These are phyloP conservation scores for Chloris gayana DNA, from an alignment of 176 grass and related monocot species.

Conservation along the genomic window DNA sequence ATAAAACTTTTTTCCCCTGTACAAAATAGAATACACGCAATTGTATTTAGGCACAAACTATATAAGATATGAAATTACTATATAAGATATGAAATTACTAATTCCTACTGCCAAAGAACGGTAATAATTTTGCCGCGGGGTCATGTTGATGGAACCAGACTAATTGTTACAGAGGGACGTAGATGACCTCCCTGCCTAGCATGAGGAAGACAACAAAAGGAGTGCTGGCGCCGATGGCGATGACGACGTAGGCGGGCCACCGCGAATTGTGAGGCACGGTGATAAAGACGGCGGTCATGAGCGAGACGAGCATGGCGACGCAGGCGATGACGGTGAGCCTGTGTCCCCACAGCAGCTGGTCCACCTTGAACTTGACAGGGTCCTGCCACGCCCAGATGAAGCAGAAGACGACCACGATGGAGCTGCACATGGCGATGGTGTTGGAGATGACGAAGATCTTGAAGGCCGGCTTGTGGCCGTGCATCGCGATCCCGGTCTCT, in stretches of 20 bases:
- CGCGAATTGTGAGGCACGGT: background rate
- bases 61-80: no score
- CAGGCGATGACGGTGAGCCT: conserved; percentile 30
- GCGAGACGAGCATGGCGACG: conserved; percentile 21
- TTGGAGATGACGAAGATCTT: conserved; percentile 50
- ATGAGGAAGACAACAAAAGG: background rate
- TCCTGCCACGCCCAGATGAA: conserved; percentile 25
- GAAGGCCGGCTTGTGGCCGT: background rate
- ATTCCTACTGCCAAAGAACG: no score
- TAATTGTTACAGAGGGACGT: conserved; percentile 10
- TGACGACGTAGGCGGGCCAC: conserved; percentile 27
- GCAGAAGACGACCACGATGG: conserved; percentile 26
- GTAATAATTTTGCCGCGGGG: no score
- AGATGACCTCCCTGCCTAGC: conserved; percentile 26
- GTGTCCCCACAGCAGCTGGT: conserved; percentile 17
- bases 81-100: no score
- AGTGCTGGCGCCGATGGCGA: background rate
- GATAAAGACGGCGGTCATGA: conserved; percentile 18
- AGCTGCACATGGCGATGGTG: conserved; percentile 45
- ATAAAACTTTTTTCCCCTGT: no score
- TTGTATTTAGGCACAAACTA: no score
- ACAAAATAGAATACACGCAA: no score
- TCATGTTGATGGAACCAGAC: no score
- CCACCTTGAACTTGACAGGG: conserved; percentile 15
- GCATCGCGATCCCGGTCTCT: background rate